Conservation (phyloP, 768 basidiomycete species). For the Cyclocybe cylindracea region DNA sequence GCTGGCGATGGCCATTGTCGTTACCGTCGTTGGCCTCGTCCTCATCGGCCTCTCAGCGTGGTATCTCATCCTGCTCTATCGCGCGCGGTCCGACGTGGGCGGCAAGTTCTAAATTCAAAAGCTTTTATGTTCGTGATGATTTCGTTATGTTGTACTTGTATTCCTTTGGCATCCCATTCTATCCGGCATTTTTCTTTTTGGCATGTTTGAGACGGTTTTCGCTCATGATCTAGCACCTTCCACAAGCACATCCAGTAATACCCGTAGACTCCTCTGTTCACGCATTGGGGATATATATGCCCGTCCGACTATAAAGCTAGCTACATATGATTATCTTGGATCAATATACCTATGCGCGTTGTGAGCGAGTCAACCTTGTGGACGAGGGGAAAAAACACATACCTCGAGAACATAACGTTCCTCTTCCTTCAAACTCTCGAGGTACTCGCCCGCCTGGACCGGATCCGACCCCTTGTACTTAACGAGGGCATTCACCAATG, state of each 20-base stretch:
- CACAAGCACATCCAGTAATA: neutral
- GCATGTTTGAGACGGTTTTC: neutral
- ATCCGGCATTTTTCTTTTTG: neutral
- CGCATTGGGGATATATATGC: conserved; percentile 1
- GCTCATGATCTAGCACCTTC: neutral
- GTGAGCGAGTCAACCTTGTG: neutral
- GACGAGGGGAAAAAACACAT: conserved; percentile 9
- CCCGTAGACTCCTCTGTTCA: neutral
- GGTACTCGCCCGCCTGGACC: conserved; percentile 71
- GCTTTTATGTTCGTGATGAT: neutral
- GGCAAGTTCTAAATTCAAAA: conserved; percentile 5
- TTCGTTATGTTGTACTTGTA: conserved; percentile 12
- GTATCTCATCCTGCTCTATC: conserved; percentile 34
- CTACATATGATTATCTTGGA: neutral
- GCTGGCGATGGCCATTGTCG: conserved; percentile 70
- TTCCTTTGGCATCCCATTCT: neutral
- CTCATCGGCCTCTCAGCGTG: conserved; percentile 48
- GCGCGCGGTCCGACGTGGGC: conserved; percentile 12
- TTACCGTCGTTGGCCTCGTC: conserved; percentile 62
- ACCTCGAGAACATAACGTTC: conserved; percentile 98
- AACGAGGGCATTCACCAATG: conserved; percentile 79
- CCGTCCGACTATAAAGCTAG: neutral
- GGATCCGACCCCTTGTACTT: conserved; percentile 67
- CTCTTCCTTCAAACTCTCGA: conserved; percentile 92
- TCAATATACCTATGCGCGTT: conserved; percentile 25